phyloP scores from a whole-genome alignment of 352 stramenopile species.

The Aphanomyces invadans region DNA sequence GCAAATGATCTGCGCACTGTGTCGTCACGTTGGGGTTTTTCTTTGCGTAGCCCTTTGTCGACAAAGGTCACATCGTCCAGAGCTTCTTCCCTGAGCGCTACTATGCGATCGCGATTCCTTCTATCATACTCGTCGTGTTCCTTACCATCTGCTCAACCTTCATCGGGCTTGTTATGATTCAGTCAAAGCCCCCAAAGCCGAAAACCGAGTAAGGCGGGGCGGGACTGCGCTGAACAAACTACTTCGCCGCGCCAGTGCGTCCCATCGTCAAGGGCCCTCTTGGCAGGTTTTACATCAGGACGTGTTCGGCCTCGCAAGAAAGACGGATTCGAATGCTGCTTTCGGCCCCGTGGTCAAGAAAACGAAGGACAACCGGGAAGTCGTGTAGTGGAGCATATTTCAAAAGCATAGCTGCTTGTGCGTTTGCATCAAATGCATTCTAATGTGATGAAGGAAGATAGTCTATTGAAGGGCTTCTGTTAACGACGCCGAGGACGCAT shows the following conservation, averaged over 20 bases:
- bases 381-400: too few relatives aligned
- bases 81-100: conserved; percentile 83
- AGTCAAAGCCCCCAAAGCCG: conserved; percentile 52
- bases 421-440: too few relatives aligned
- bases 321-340: too few relatives aligned
- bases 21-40: too few relatives aligned
- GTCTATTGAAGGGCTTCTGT: conserved; percentile 34
- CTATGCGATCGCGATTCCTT: conserved; percentile 83
- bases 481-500: conserved; percentile 37
- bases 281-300: too few relatives aligned
- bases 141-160: conserved; percentile 77
- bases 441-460: conserved; percentile 33
- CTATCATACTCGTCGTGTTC: conserved; percentile 77
- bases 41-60: conserved; percentile 86
- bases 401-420: too few relatives aligned
- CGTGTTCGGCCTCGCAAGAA: too few relatives aligned
- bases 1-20: too few relatives aligned
- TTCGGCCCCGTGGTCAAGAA: too few relatives aligned
- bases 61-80: conserved; percentile 66
- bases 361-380: too few relatives aligned
- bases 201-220: conserved; percentile 37
- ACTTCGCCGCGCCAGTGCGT: too few relatives aligned
- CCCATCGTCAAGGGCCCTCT: too few relatives aligned
- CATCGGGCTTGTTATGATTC: conserved; percentile 86
- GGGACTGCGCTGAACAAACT: neutral